These are phyloP conservation scores for Nicotiana otophora DNA, from an alignment of 257 asterid genomes.

Conservation along the genomic window DNA sequence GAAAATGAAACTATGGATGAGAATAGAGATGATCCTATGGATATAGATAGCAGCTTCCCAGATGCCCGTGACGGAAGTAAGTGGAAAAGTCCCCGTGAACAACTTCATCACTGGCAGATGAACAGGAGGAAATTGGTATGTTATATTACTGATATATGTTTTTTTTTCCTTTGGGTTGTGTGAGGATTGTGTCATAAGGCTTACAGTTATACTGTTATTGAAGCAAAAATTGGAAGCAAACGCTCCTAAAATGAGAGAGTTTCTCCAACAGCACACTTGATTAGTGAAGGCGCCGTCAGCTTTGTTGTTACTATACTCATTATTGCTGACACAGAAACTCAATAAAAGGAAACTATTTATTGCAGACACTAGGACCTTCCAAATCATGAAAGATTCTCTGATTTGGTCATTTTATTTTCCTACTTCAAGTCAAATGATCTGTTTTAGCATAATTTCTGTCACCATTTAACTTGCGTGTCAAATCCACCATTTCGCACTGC, in stretches of 20 bases:
- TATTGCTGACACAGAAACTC: too few relatives aligned
- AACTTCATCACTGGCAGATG: conserved; percentile 63
- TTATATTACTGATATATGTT: background rate
- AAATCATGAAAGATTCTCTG: too few relatives aligned
- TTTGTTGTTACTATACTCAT: too few relatives aligned
- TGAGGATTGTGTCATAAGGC: background rate
- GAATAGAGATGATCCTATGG: conserved; percentile 46
- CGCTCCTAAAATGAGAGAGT: background rate
- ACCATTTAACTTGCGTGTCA: too few relatives aligned
- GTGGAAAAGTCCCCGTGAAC: conserved; percentile 52
- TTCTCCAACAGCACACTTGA: background rate
- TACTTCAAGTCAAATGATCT: too few relatives aligned
- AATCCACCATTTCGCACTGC: too few relatives aligned
- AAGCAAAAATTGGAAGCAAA: background rate
- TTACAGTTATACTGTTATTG: background rate
- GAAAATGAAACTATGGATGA: conserved; percentile 50
- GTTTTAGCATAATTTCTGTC: too few relatives aligned
- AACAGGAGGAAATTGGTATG: conserved; percentile 58
- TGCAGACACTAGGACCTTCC: too few relatives aligned
- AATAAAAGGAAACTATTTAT: too few relatives aligned
- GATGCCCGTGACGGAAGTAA: conserved; percentile 35
- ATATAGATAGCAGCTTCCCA: conserved; percentile 36
- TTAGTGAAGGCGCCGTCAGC: too few relatives aligned
- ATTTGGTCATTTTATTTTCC: too few relatives aligned
- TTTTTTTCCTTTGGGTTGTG: background rate